Base-by-base conservation (phyloP, 2,329 filamentous ascomycete genomes). In the Fusarium longipes region DNA sequence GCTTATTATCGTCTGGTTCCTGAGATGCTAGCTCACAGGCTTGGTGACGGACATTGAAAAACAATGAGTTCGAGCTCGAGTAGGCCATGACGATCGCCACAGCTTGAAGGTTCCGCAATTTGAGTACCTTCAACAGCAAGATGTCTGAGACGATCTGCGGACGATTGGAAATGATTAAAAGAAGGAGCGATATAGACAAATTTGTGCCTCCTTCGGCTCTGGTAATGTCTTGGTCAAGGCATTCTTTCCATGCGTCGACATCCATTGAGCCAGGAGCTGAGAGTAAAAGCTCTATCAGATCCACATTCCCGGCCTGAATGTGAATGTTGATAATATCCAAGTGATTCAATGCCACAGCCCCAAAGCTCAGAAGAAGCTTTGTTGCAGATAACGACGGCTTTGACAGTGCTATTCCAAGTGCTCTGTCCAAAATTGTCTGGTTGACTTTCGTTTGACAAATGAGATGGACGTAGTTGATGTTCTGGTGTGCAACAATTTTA, bases 391-490 rank as follows among this genome's bases (percentile, higher is more conserved):
- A 12, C 0, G 64, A 68, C 0, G 35, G 15, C 3, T 30, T 60
- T 3, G 33, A 55, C 6, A 67, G 6, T 1, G 64, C 65, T 4
- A 67, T 39, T 6, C 39, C 59, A 15, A 68, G 40, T 1, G 59
- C 44, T 4, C 53, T 45, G 7, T 67, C 33, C 11, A 67, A 10
- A 6, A 39, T 40, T 1, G 4, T 22, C 25, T 67, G 64, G 1
- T 44, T 57, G 1, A 44, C 36, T 8, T 50, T 40, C 2, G 29
- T 35, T 11, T 68, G 64, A 2, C 64, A 67, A 0, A 67, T 3
- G 12, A 67, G 38, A 5, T 68, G 58, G 5, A 68, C 48, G 1
- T 68, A 67, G 6, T 60, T 45, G 8, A 59, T 17, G 3, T 59
- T 67, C 60, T 18, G 9, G 42, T 35, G 3, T 30, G 10, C 1